phyloP scores from a whole-genome alignment of 345 rosid genomes.

The Tarenaya hassleriana region DNA sequence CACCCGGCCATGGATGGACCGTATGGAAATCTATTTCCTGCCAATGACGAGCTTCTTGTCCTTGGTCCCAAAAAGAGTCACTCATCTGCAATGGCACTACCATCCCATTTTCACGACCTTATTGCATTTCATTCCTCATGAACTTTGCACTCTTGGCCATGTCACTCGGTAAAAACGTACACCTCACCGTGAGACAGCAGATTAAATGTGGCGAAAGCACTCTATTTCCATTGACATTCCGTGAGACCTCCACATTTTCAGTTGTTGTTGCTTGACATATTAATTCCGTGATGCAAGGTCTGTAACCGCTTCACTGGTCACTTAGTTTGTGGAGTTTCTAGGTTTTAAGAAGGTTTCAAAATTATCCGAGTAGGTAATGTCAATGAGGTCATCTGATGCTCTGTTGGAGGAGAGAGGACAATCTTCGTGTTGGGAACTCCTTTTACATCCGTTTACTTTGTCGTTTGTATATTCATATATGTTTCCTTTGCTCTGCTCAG shows the following conservation, averaged over 20 bases:
- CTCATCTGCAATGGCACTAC: slow-evolving; percentile 64
- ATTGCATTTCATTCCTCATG: slow-evolving; percentile 74
- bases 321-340: slow-evolving; percentile 52
- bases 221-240: slow-evolving; percentile 59
- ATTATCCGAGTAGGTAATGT: slow-evolving; percentile 32
- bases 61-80: slow-evolving; percentile 61
- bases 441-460: slow-evolving; percentile 19
- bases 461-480: slow-evolving; percentile 14
- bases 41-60: slow-evolving; percentile 59
- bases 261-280: slow-evolving; percentile 89
- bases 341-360: slow-evolving; percentile 44
- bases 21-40: slow-evolving; percentile 49
- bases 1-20: slow-evolving; percentile 57
- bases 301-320: slow-evolving; percentile 73
- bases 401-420: slow-evolving; percentile 27
- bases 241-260: slow-evolving; percentile 85
- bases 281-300: slow-evolving; percentile 77
- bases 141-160: slow-evolving; percentile 64
- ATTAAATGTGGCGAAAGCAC: slow-evolving; percentile 59
- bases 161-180: slow-evolving; percentile 59
- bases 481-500: slow-evolving; percentile 22
- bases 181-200: slow-evolving; percentile 57
- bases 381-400: slow-evolving; percentile 26
- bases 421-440: slow-evolving; percentile 29
- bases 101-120: slow-evolving; percentile 55